Percentiles rank a stretch among this genome's conserved stretches.
Conservation (phyloP, 1,139 yeast genomes). For the Lodderomyces elongisporus region DNA sequence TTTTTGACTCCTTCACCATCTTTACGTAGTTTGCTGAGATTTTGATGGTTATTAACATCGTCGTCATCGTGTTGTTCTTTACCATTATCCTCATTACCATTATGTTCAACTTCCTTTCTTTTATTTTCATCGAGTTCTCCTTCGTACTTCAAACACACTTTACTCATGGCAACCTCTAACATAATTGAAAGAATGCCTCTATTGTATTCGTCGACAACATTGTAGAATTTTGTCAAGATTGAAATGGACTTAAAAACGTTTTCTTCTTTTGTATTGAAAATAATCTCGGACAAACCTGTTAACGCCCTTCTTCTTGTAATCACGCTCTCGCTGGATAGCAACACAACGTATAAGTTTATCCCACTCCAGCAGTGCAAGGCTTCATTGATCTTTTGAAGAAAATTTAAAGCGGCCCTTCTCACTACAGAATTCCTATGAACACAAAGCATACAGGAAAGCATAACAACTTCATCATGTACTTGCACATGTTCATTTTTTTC, state of each 20-base stretch:
- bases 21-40: too few species aligned
- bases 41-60: too few species aligned
- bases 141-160: not conserved
- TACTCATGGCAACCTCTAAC: constrained; percentile 1
- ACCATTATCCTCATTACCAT: constrained; percentile 1
- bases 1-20: constrained; percentile 7
- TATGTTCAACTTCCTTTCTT: too few species aligned
- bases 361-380: constrained; percentile 51
- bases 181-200: constrained; percentile 40
- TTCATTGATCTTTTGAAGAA: constrained; percentile 49
- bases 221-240: constrained; percentile 66
- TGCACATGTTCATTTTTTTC: constrained; percentile 24
- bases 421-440: constrained; percentile 62
- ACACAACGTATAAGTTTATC: constrained; percentile 47
- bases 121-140: not conserved
- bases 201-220: constrained; percentile 48
- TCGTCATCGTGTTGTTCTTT: too few species aligned
- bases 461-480: constrained; percentile 53
- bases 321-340: constrained; percentile 60
- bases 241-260: constrained; percentile 61
- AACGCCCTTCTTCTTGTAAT: constrained; percentile 76
- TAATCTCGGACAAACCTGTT: constrained; percentile 57
- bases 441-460: constrained; percentile 62
- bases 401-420: constrained; percentile 60
- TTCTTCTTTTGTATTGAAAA: constrained; percentile 41